Evolutionary conservation across 2,329 filamentous ascomycete species (phyloP).

Genomic region (Ilyonectria robusta): DNA sequence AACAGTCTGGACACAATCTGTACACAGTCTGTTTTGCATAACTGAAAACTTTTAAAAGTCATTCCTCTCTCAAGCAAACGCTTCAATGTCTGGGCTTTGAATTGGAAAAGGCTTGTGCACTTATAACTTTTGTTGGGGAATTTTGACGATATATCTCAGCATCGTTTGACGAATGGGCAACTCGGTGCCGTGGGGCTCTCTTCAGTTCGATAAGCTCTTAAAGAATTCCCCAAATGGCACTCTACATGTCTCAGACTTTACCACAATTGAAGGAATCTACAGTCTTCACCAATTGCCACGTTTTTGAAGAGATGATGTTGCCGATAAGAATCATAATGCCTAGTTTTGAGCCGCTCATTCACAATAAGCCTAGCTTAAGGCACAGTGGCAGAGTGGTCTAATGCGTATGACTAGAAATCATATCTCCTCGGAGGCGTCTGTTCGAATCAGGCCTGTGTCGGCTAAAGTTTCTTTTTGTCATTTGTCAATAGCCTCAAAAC

Average conservation of each 20-base stretch:
- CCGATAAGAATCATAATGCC: neutral
- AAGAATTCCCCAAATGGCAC: neutral
- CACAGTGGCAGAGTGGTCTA: conserved; percentile 33
- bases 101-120: neutral
- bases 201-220: neutral
- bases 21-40: too few relatives aligned
- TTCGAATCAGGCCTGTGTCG: conserved; percentile 32
- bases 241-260: neutral
- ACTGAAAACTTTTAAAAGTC: too few relatives aligned
- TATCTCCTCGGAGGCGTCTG: conserved; percentile 33
- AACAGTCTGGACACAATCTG: too few relatives aligned
- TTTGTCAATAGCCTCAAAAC: too few relatives aligned
- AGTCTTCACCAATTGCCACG: neutral
- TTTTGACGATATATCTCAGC: neutral
- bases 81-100: too few relatives aligned
- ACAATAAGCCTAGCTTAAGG: neutral
- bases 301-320: neutral
- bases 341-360: neutral
- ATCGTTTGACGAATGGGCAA: neutral
- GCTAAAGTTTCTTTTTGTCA: neutral
- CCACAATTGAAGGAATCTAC: neutral
- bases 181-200: neutral
- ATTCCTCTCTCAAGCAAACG: too few relatives aligned
- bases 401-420: conserved; percentile 35
- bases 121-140: neutral